Conservation (phyloP, 2,329 filamentous ascomycete species). For the Seiridium unicorne region DNA sequence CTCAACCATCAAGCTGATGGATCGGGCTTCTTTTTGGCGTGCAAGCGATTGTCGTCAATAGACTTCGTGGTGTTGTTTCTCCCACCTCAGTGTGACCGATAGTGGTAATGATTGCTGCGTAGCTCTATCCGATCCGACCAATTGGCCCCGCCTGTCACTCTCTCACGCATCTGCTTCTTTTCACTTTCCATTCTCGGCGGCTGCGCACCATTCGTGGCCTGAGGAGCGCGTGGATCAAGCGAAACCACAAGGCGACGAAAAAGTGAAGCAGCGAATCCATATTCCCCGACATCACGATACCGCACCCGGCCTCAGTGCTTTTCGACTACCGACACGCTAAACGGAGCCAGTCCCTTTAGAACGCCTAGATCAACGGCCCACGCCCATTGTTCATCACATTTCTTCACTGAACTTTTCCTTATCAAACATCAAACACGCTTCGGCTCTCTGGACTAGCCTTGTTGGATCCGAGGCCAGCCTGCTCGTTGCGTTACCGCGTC, state of each 20-base stretch:
- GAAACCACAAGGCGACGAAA: background rate
- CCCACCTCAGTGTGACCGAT: too few relatives aligned
- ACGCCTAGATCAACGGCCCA: background rate
- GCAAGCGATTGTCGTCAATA: background rate
- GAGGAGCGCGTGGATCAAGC: background rate
- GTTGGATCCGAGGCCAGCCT: background rate
- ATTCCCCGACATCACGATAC: background rate
- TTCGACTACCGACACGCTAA: background rate
- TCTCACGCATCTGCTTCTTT: background rate
- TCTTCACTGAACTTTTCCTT: background rate
- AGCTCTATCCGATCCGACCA: background rate
- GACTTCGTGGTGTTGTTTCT: conserved; percentile 1
- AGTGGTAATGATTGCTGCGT: too few relatives aligned
- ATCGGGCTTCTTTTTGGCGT: background rate
- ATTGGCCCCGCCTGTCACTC: background rate
- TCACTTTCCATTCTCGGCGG: background rate
- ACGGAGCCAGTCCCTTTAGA: background rate
- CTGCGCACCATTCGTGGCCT: too few relatives aligned
- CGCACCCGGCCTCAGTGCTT: background rate
- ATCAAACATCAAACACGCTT: background rate
- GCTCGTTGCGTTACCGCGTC: background rate
- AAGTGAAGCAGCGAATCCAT: background rate
- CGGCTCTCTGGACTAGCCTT: background rate
- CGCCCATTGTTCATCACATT: background rate
- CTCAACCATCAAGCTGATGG: background rate